Base-by-base conservation (phyloP, 1,284 basidiomycete species). In the Pseudozyma flocculosa region DNA sequence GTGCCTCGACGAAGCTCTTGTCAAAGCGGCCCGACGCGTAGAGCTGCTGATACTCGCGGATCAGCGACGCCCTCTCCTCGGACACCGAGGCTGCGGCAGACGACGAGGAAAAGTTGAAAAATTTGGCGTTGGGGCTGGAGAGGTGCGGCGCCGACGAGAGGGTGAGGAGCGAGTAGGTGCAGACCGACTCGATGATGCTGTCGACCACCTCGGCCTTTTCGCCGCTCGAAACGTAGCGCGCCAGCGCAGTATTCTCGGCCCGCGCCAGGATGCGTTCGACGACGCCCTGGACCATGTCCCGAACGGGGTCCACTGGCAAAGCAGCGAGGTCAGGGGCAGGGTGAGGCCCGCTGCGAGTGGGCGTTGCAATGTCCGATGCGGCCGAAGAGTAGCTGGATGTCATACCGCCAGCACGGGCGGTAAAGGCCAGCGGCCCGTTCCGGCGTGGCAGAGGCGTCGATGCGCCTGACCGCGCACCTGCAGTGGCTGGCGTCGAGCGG, bases 91-190 rank as follows among this genome's bases (percentile, higher is more conserved):
- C 3, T 15, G n/a, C 30, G 34, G 30, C 34, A 22, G 32, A 26
- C 18, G 37, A 30, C 47, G 10, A 36, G 14, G 45, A 30, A 14
- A 44, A 45, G 36, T 26, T 36, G 48, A 70, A 72, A 53, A 72
- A 72, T 4, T 46, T 40, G 1, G 61, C 37, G 21, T 50, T 40
- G 0, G 70, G 66, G 14, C 50, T 53, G 14, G 51, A 40, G 18
- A 62, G 61, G 18, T 70, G 57, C 3, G 61, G 47, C 13, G 64
- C 60, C 1, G 45, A 39, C 1, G 61, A 42, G 39, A 61, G 45
- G 24, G 45, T 63, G n/a, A 70, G 54, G 1, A 73, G 51, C 5
- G 65, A 61, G 37, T 73, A 73, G 14, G 68, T 67, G n/a, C 41
- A 50, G n/a, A 65, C 52, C 7, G 63, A 57, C 21, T 73, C 68